phyloP scores from a whole-genome alignment of 2,329 filamentous ascomycete species.

The Ascosphaera aggregata region DNA sequence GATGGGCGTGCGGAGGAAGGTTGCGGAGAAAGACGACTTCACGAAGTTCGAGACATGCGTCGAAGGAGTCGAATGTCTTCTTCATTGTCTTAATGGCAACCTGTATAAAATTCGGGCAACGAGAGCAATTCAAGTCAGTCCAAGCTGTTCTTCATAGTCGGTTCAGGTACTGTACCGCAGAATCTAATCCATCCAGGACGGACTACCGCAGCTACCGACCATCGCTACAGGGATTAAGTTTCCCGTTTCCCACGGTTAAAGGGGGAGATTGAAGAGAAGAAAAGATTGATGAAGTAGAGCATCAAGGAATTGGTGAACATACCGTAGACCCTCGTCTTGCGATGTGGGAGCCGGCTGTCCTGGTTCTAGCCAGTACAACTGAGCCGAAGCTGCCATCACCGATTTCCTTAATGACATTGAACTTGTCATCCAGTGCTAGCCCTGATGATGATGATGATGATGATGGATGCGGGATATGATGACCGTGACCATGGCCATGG shows the following conservation, averaged over 20 bases:
- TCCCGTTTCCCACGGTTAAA: not conserved
- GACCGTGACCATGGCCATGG: constrained; percentile 12
- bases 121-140: constrained; percentile 1
- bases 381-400: constrained; percentile 98
- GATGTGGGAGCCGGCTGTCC: constrained; percentile 69
- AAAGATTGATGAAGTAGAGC: not conserved
- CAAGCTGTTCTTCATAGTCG: no score
- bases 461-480: not conserved
- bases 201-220: constrained; percentile 3
- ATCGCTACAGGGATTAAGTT: constrained; percentile 2
- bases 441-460: constrained; percentile 12
- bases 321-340: constrained; percentile 84
- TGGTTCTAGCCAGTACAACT: constrained; percentile 74
- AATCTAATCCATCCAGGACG: constrained; percentile 5
- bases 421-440: constrained; percentile 68
- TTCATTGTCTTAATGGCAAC: constrained; percentile 99
- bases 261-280: not conserved
- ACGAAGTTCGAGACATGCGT: constrained; percentile 72
- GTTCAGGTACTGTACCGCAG: no score
- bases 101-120: no score
- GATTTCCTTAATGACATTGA: constrained; percentile 93
- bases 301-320: constrained; percentile 20
- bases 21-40: constrained; percentile 94
- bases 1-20: constrained; percentile 64
- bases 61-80: constrained; percentile 89